These are phyloP conservation scores for Phyllosticta citriasiana DNA, from an alignment of 2,329 filamentous ascomycete genomes.

Conservation along the genomic window DNA sequence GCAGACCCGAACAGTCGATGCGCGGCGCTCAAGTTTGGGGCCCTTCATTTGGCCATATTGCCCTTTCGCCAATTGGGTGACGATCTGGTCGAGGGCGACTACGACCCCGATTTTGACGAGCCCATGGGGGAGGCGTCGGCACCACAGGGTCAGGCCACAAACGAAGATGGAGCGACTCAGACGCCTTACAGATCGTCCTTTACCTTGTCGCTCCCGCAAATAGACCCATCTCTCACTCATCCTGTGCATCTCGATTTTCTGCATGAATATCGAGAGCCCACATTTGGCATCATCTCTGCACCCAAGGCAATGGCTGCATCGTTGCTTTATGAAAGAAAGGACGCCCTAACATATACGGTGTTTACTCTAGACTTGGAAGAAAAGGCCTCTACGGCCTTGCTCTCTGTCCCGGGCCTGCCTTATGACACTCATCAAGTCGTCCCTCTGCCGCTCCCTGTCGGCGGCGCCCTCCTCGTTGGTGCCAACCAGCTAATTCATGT, in stretches of 20 bases:
- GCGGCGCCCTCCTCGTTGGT: constrained; percentile 78
- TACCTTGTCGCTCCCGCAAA: constrained; percentile 76
- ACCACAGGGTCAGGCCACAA: constrained; percentile 20
- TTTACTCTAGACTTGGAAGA: constrained; percentile 93
- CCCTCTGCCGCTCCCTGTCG: constrained; percentile 74
- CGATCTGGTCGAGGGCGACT: constrained; percentile 76
- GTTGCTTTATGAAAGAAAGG: constrained; percentile 64
- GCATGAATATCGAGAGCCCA: constrained; percentile 94
- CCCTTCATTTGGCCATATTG: constrained; percentile 80
- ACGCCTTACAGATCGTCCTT: constrained; percentile 86
- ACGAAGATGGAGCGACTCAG: constrained; percentile 27
- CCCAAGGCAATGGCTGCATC: constrained; percentile 62
- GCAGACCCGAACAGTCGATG: constrained; percentile 89
- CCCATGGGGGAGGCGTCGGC: constrained; percentile 17
- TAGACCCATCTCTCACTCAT: constrained; percentile 80
- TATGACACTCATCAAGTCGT: constrained; percentile 79
- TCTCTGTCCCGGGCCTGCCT: constrained; percentile 76
- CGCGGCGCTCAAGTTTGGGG: constrained; percentile 85
- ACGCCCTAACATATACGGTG: constrained; percentile 82
- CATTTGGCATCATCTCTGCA: constrained; percentile 86
- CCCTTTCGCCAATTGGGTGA: constrained; percentile 81
- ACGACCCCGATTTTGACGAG: constrained; percentile 72
- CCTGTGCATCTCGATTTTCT: constrained; percentile 88
- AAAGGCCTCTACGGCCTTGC: constrained; percentile 80
- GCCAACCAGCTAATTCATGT: constrained; percentile 89